phyloP scores from a whole-genome alignment of 2,329 filamentous ascomycete genomes.

The Aspergillus uvarum region DNA sequence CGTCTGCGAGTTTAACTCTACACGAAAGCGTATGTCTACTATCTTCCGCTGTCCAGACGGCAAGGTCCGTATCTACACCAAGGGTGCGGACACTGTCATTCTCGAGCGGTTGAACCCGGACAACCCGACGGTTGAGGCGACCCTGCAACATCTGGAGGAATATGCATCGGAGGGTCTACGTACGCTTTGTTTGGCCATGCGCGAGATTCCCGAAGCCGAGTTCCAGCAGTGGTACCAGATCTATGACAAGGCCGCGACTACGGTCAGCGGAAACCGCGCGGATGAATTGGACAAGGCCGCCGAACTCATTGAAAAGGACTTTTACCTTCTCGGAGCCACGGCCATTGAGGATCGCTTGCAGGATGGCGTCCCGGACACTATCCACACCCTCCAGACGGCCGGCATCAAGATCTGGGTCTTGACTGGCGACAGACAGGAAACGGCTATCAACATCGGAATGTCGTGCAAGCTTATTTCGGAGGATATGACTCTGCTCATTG shows the following conservation, averaged over 20 bases:
- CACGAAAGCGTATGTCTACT: constrained; percentile 94
- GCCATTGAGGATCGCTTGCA: constrained; percentile 97
- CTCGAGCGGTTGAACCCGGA: constrained; percentile 81
- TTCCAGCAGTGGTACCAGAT: constrained; percentile 84
- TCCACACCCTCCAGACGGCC: constrained; percentile 92
- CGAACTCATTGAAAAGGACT: constrained; percentile 89
- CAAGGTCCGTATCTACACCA: constrained; percentile 89
- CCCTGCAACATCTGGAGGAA: constrained; percentile 92
- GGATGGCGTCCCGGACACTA: constrained; percentile 96
- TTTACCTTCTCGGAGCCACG: constrained; percentile 88
- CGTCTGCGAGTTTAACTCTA: constrained; percentile 99
- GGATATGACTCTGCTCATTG: constrained; percentile 95
- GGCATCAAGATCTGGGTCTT: constrained; percentile 99
- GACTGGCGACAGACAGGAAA: constrained; percentile 96
- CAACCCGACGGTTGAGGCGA: constrained; percentile 85
- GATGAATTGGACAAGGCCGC: constrained; percentile 97
- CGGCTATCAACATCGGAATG: constrained; percentile 99
- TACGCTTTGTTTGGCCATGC: constrained; percentile 91
- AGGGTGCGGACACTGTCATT: constrained; percentile 97
- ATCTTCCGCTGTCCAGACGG: constrained; percentile 96
- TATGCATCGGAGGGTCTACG: constrained; percentile 95
- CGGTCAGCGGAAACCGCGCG: constrained; percentile 84
- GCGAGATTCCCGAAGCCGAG: constrained; percentile 86
- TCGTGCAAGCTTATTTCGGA: constrained; percentile 97
- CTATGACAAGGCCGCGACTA: constrained; percentile 84